Percentiles rank a stretch among this genome's conserved stretches.
Evolutionary conservation across 805 yeast species (phyloP).

Genomic region (Yamadazyma ubonensis): DNA sequence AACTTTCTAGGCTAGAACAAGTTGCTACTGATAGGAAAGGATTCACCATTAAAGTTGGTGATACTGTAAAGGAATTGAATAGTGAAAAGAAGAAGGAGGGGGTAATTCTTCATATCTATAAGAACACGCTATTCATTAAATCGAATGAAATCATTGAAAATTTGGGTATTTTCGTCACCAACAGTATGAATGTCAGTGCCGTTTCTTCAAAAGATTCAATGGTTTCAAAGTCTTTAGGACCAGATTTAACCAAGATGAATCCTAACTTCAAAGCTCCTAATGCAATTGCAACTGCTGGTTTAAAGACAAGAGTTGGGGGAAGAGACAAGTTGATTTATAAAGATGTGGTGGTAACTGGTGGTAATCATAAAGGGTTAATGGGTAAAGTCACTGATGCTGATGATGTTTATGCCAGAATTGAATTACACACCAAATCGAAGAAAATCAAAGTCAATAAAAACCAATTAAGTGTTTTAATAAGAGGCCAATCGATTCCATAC

Average conservation of each 20-base stretch:
- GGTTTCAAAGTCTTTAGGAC: slow-evolving; percentile 50
- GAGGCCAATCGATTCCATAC: slow-evolving; percentile 72
- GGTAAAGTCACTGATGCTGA: slow-evolving; percentile 94
- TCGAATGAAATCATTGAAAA: slow-evolving; percentile 79
- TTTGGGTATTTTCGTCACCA: slow-evolving; percentile 86
- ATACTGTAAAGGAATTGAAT: slow-evolving; percentile 76
- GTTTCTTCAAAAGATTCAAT: slow-evolving; percentile 81
- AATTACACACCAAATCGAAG: slow-evolving; percentile 88
- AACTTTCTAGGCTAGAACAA: slow-evolving; percentile 62
- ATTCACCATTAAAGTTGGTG: slow-evolving; percentile 82
- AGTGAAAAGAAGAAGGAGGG: slow-evolving; percentile 82
- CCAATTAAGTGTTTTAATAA: slow-evolving; percentile 69
- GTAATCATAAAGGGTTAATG: slow-evolving; percentile 93
- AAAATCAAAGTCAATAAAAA: slow-evolving; percentile 80
- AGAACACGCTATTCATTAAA: slow-evolving; percentile 74
- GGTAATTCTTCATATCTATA: slow-evolving; percentile 79
- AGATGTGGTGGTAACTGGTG: slow-evolving; percentile 79
- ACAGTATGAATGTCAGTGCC: slow-evolving; percentile 73
- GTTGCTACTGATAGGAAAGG: slow-evolving; percentile 87
- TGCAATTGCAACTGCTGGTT: slow-evolving; percentile 41
- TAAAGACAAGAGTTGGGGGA: slow-evolving; percentile 58
- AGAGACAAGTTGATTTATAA: slow-evolving; percentile 81
- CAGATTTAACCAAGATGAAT: slow-evolving; percentile 83
- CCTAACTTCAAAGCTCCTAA: slow-evolving; percentile 70
- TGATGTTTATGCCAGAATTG: slow-evolving; percentile 88